These are phyloP conservation scores for Lichtheimia ornata DNA, from an alignment of 371 early-diverging fungal species.

Conservation along the genomic window DNA sequence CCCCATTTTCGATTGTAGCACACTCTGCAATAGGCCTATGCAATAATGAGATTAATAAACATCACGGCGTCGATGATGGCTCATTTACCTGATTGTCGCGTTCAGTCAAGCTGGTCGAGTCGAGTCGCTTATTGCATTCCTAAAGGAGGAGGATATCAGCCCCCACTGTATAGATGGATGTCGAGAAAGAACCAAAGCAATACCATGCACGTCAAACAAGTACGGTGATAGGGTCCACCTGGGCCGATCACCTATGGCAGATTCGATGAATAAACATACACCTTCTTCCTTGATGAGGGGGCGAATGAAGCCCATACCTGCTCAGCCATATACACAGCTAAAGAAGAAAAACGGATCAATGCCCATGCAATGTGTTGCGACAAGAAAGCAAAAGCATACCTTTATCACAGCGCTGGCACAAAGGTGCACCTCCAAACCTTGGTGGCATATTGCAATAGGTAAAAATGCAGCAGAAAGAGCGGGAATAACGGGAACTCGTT, in stretches of 20 bases:
- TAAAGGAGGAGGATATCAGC: slow-evolving; percentile 2
- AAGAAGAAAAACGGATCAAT: neutral
- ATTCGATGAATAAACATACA: neutral
- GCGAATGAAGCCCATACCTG: slow-evolving; percentile 27
- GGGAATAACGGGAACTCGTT: too few relatives aligned
- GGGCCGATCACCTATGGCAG: slow-evolving; percentile 42
- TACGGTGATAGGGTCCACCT: slow-evolving; percentile 43
- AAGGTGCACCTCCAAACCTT: slow-evolving; percentile 45
- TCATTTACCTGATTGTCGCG: slow-evolving; percentile 42
- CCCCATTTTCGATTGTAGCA: slow-evolving; percentile 54
- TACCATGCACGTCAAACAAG: slow-evolving; percentile 50
- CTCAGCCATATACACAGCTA: slow-evolving; percentile 56
- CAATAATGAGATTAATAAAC: neutral
- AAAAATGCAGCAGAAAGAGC: too few relatives aligned
- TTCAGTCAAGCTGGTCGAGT: slow-evolving; percentile 46
- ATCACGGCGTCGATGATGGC: neutral
- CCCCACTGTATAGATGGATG: too few relatives aligned
- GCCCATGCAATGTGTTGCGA: slow-evolving; percentile 1
- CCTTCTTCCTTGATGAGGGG: neutral
- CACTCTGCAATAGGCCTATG: slow-evolving; percentile 49
- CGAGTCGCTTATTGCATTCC: slow-evolving; percentile 55
- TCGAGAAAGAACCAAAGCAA: neutral
- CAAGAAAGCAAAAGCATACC: slow-evolving; percentile 13
- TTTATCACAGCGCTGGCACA: slow-evolving; percentile 48
- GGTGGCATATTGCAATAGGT: too few relatives aligned